Base-by-base conservation (phyloP, 331 rosid genomes). In the Dryas integrifolia region DNA sequence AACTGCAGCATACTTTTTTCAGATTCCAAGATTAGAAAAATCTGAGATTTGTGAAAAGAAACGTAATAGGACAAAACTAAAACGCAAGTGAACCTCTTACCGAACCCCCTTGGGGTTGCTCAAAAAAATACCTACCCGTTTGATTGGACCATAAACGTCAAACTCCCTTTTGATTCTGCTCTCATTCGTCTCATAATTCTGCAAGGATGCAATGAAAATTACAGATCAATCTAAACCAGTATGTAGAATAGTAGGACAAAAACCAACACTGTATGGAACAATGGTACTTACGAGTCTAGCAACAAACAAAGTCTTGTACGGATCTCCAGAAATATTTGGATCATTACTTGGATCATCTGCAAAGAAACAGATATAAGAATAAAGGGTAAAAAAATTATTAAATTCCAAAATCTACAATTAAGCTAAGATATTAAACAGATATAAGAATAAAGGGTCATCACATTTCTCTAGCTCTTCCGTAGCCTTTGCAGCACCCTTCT, bases 81-180 rank as follows among this genome's bases (percentile, higher is more conserved):
- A 69, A 74, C 58, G 59, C 38, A 73, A 68, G 63, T 65, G 68
- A 86, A 83, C 88, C 87, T 86, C 99, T 95, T 95, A 95, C 99
- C 99, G 79, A 92, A 86, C 73, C 82, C 82, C 93, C 78, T 76
- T 72, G 81, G 84, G 87, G 86, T 83, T 82, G 84, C 85, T 87
- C 88, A 85, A 78, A 72, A 86, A 81, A 80, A 90, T 81, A 92
- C 99, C 98, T 95, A 95, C 99, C 99, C 97, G 87, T 86, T 95
- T 95, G 92, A 95, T 87, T 82, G 99, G 87, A 80, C 99, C 99
- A 86, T 92, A 92, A 44, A 92, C 86, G 77, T 95, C 99, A 88
- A 95, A 90, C 88, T 95, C 99, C 92, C 98, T 92, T 88, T 88
- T 92, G 80, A 95, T 81, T 88, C 92, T 86, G 98, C 99, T 92